Conservation (phyloP, 2,329 filamentous ascomycete genomes). For the Ophiosphaerella herpotricha region DNA sequence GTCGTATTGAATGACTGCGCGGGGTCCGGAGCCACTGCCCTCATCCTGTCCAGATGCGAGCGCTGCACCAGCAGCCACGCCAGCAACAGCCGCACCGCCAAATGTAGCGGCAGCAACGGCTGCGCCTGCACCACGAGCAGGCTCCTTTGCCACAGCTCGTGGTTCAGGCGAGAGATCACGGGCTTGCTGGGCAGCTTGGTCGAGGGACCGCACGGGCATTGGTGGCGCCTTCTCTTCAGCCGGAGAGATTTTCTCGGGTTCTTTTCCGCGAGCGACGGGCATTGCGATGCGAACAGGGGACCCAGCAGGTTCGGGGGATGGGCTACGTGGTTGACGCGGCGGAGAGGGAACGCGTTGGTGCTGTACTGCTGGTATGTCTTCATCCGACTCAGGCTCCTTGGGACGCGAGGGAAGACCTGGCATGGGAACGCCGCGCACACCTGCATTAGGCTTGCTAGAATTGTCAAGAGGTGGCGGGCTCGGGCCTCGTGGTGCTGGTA, state of each 20-base stretch:
- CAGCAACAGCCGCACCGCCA: constrained; percentile 49
- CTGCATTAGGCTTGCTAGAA: constrained; percentile 69
- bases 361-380: constrained; percentile 60
- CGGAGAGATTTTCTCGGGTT: constrained; percentile 57
- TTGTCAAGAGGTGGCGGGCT: constrained; percentile 68
- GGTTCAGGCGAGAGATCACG: constrained; percentile 69
- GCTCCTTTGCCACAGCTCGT: constrained; percentile 60
- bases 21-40: constrained; percentile 60
- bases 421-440: constrained; percentile 70
- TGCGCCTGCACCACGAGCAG: constrained; percentile 59
- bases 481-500: constrained; percentile 49
- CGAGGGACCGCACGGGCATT: constrained; percentile 68
- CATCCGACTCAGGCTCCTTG: constrained; percentile 48
- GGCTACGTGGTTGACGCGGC: constrained; percentile 47
- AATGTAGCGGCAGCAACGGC: constrained; percentile 52
- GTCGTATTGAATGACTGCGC: constrained; percentile 85
- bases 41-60: constrained; percentile 45
- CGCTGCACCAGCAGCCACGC: constrained; percentile 48
- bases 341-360: constrained; percentile 53
- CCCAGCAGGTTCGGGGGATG: constrained; percentile 59
- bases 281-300: constrained; percentile 87
- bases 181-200: constrained; percentile 65
- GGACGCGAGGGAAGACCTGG: constrained; percentile 73
- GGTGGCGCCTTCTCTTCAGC: constrained; percentile 57
- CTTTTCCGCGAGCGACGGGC: constrained; percentile 72